A percentile compares a stretch with the other conserved stretches of the same genome.
These are phyloP conservation scores for Aspergillus egyptiacus DNA, from an alignment of 495 filamentous ascomycete species.

Conservation along the genomic window DNA sequence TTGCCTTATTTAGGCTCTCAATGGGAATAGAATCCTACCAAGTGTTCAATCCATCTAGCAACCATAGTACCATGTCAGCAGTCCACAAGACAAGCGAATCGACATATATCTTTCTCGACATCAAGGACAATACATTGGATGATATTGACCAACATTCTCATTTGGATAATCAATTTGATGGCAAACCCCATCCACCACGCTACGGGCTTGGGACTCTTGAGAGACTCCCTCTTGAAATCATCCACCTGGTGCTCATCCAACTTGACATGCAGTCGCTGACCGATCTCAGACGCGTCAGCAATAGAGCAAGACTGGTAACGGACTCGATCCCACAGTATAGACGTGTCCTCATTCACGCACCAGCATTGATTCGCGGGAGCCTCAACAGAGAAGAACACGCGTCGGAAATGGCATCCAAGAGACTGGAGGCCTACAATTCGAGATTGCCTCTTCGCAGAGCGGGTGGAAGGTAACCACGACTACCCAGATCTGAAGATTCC, in stretches of 20 bases:
- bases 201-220: slow-evolving; percentile 19
- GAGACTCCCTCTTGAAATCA: slow-evolving; percentile 21
- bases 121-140: slow-evolving; percentile 9
- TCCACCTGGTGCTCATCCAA: slow-evolving; percentile 14
- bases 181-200: neutral
- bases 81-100: neutral
- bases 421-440: no score
- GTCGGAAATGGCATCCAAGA: no score
- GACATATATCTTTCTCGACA: neutral
- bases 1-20: no score
- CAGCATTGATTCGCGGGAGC: neutral
- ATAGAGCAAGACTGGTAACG: slow-evolving; percentile 13
- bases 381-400: no score
- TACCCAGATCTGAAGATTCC: no score
- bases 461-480: no score
- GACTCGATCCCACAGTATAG: slow-evolving; percentile 21
- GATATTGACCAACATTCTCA: slow-evolving; percentile 10
- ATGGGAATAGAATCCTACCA: no score
- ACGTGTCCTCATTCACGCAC: slow-evolving; percentile 9
- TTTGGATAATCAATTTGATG: neutral
- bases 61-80: neutral
- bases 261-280: slow-evolving; percentile 22
- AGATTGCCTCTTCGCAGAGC: no score
- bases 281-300: slow-evolving; percentile 22
- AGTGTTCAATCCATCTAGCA: no score